A percentile compares a stretch with the other conserved stretches of the same genome.
Conservation (phyloP, 768 basidiomycete species). For the Amanita fuliginea region DNA sequence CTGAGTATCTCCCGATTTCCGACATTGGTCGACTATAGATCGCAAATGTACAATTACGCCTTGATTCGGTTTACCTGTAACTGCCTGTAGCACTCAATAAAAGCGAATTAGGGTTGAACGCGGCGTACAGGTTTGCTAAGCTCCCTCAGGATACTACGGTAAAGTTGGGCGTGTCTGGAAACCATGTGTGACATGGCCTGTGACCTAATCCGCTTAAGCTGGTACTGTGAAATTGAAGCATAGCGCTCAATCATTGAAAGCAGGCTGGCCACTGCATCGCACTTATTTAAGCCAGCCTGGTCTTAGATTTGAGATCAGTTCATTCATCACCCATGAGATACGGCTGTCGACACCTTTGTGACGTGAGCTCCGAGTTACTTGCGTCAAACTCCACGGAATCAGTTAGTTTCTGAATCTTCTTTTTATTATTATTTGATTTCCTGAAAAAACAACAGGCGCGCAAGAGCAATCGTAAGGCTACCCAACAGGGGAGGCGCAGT, state of each 20-base stretch:
- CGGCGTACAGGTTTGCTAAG: constrained; percentile 38
- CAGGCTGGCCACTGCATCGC: not conserved
- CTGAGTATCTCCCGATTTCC: constrained; percentile 14
- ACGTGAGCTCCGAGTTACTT: not conserved
- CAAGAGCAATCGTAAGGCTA: not conserved
- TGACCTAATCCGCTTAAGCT: not conserved
- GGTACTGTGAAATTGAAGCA: not conserved
- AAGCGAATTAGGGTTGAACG: not conserved
- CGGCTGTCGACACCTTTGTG: not conserved
- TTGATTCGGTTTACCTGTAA: constrained; percentile 24
- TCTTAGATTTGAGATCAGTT: not conserved
- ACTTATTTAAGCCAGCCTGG: not conserved
- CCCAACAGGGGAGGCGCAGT: not conserved
- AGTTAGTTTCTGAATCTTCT: not conserved
- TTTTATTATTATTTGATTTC: no score
- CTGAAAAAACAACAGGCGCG: not conserved
- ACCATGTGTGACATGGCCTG: constrained; percentile 13
- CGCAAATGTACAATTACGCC: constrained; percentile 43
- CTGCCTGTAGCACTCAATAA: constrained; percentile 13
- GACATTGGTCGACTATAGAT: constrained; percentile 33
- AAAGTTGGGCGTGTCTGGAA: constrained; percentile 24
- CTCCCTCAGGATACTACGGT: constrained; percentile 44
- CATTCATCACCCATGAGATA: constrained; percentile 1
- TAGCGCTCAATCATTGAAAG: constrained; percentile 2
- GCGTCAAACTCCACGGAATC: not conserved